Evolutionary conservation across 768 basidiomycete genomes (phyloP).

Genomic region (Steccherinum ochraceum): DNA sequence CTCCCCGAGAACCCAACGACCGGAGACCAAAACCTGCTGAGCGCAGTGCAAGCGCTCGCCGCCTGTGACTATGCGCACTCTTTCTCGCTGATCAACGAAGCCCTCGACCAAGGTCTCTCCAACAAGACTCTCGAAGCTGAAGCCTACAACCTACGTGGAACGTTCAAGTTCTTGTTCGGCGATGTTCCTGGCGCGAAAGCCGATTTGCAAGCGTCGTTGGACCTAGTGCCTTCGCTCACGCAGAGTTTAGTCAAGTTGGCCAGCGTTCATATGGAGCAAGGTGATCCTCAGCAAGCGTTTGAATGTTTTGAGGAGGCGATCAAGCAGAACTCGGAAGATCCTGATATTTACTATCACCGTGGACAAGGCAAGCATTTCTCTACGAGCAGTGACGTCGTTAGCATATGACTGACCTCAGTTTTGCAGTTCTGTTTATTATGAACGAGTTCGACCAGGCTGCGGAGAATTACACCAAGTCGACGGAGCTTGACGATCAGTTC

Average conservation of each 20-base stretch:
- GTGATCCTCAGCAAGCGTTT: slow-evolving; percentile 74
- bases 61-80: slow-evolving; percentile 84
- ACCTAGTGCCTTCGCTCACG: slow-evolving; percentile 60
- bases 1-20: slow-evolving; percentile 70
- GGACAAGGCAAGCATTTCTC: slow-evolving; percentile 67
- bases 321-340: slow-evolving; percentile 72
- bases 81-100: slow-evolving; percentile 73
- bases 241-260: slow-evolving; percentile 96
- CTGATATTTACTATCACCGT: slow-evolving; percentile 98
- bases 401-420: background rate
- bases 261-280: slow-evolving; percentile 95
- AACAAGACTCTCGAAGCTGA: slow-evolving; percentile 72
- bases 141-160: slow-evolving; percentile 88
- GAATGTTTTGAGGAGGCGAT: slow-evolving; percentile 90
- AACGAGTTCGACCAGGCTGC: slow-evolving; percentile 83
- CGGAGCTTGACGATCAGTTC: slow-evolving; percentile 78
- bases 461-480: slow-evolving; percentile 86
- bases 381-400: background rate
- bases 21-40: slow-evolving; percentile 78
- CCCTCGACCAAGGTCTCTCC: slow-evolving; percentile 82
- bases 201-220: slow-evolving; percentile 75
- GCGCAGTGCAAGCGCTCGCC: slow-evolving; percentile 77
- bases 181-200: slow-evolving; percentile 77
- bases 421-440: slow-evolving; percentile 87
- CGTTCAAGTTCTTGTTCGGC: slow-evolving; percentile 92